Percentiles rank a stretch among this genome's conserved stretches.
These are phyloP conservation scores for Aspergillus persii DNA, from an alignment of 2,329 filamentous ascomycete genomes.

Conservation along the genomic window DNA sequence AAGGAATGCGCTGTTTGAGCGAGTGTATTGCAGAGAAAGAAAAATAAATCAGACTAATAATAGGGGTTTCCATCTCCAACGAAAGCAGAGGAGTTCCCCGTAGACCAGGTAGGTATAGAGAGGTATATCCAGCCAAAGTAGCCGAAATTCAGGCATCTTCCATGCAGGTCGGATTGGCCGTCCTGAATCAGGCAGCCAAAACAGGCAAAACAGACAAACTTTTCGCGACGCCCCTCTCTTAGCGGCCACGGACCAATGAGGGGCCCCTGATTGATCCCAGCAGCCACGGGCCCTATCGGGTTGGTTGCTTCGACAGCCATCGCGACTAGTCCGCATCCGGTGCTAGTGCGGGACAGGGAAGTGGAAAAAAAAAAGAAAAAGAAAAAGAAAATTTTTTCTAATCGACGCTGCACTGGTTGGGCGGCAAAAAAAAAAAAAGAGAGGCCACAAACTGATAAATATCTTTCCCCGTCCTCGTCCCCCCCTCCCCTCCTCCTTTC, in stretches of 20 bases:
- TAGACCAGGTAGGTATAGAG: too few relatives aligned
- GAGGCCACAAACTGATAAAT: constrained; percentile 41
- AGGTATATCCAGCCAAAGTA: background rate
- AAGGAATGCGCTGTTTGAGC: background rate
- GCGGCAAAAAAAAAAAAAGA: constrained; percentile 27
- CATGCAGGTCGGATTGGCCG: constrained; percentile 2
- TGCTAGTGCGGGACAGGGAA: constrained; percentile 23
- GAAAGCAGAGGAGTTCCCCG: too few relatives aligned
- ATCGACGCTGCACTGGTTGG: constrained; percentile 20
- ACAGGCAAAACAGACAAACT: background rate
- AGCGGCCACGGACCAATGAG: constrained; percentile 8
- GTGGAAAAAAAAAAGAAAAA: constrained; percentile 21
- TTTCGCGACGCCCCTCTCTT: background rate
- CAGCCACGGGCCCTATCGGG: constrained; percentile 20
- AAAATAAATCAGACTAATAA: too few relatives aligned
- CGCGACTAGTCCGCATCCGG: constrained; percentile 15
- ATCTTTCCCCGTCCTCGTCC: constrained; percentile 28
- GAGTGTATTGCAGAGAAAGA: too few relatives aligned
- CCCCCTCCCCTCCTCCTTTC: constrained; percentile 21
- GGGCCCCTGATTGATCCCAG: constrained; percentile 4
- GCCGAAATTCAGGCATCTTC: background rate
- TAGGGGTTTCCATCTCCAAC: too few relatives aligned
- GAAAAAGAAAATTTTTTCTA: constrained; percentile 18
- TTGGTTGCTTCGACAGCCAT: constrained; percentile 19
- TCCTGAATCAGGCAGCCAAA: background rate